Evolutionary conservation across 1,139 yeast species (phyloP).

Genomic region (Wickerhamomyces sp.): DNA sequence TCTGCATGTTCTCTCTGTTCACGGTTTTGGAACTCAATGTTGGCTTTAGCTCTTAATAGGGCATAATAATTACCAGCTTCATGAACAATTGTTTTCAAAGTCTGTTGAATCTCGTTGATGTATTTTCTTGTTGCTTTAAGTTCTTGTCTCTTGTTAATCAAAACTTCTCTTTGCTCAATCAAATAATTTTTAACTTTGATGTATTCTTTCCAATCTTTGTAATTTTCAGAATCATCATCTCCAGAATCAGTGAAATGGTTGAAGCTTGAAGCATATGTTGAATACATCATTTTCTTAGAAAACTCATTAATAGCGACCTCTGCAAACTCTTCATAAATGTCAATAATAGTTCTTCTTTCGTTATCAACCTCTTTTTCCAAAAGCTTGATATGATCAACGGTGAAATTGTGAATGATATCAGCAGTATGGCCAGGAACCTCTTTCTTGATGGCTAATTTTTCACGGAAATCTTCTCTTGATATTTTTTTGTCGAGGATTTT

Average conservation of each 20-base stretch:
- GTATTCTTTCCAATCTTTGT: slow-evolving; percentile 69
- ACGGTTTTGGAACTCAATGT: slow-evolving; percentile 70
- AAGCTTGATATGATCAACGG: slow-evolving; percentile 31
- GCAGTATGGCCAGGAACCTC: slow-evolving; percentile 35
- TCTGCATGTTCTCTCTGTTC: slow-evolving; percentile 36
- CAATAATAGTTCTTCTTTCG: slow-evolving; percentile 51
- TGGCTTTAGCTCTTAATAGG: slow-evolving; percentile 75
- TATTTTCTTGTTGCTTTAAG: slow-evolving; percentile 46
- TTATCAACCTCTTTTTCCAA: slow-evolving; percentile 39
- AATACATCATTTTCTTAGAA: slow-evolving; percentile 33
- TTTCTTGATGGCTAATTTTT: slow-evolving; percentile 30
- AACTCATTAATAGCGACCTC: slow-evolving; percentile 59
- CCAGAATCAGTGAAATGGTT: slow-evolving; percentile 21
- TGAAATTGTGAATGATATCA: slow-evolving; percentile 31
- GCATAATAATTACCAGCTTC: slow-evolving; percentile 72
- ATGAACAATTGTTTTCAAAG: slow-evolving; percentile 52
- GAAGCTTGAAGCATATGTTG: slow-evolving; percentile 28
- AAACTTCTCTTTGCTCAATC: slow-evolving; percentile 49
- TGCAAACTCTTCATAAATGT: slow-evolving; percentile 67
- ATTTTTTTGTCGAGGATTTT: slow-evolving; percentile 34
- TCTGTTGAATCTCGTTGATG: slow-evolving; percentile 52
- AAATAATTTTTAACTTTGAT: slow-evolving; percentile 52
- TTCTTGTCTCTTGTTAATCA: slow-evolving; percentile 46
- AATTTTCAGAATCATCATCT: slow-evolving; percentile 32
- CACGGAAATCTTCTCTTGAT: slow-evolving; percentile 56